Evolutionary conservation across 139 green algal genomes (phyloP).

Genomic region (Closterium sp.): DNA sequence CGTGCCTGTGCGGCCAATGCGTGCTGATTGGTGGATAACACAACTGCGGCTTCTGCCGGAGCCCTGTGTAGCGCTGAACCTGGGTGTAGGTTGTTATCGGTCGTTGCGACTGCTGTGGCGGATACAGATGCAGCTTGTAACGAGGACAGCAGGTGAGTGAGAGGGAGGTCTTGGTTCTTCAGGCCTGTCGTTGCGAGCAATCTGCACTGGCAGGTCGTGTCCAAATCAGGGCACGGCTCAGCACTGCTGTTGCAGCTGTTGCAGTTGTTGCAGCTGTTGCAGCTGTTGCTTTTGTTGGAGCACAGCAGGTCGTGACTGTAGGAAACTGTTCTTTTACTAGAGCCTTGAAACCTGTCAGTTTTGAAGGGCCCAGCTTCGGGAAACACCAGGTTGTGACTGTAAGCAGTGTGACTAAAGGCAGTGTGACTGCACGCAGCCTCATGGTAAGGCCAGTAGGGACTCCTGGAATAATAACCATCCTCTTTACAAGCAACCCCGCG

Average conservation of each 20-base stretch:
- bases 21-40: neutral
- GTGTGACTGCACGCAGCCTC: neutral
- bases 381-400: neutral
- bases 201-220: neutral
- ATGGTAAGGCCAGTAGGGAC: too few species aligned
- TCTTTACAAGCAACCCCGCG: too few species aligned
- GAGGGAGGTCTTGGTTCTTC: neutral
- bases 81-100: too few species aligned
- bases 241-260: neutral
- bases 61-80: too few species aligned
- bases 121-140: neutral
- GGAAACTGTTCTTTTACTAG: neutral
- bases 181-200: neutral
- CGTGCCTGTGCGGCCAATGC: neutral
- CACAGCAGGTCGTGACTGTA: neutral
- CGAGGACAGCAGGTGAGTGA: neutral
- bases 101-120: neutral
- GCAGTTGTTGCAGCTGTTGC: neutral
- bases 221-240: neutral
- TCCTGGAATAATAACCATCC: too few species aligned
- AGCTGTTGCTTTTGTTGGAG: neutral
- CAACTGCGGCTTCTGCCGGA: neutral
- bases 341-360: neutral
- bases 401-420: neutral
- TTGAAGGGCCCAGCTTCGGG: neutral